phyloP scores from a whole-genome alignment of 108 stramenopile species.

The Ochromonas danica region DNA sequence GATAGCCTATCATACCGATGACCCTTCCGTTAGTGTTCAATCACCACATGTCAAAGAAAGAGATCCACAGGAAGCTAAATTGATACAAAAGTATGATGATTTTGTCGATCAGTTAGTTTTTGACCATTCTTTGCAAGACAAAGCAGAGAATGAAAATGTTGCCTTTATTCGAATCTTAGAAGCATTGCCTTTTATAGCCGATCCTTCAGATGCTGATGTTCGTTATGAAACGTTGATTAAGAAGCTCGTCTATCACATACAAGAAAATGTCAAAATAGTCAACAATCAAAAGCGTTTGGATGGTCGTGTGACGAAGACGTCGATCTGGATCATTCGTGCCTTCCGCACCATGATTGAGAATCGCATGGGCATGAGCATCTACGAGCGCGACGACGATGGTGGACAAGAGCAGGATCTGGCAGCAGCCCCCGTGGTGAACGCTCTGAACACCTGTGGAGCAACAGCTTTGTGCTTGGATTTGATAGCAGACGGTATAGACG shows the following conservation, averaged over 20 bases:
- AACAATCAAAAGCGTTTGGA: constrained; percentile 34
- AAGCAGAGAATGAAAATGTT: neutral
- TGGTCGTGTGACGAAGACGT: constrained; percentile 32
- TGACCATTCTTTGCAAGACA: neutral
- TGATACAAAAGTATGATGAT: neutral
- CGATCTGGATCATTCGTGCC: constrained; percentile 37
- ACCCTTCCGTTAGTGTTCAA: too few relatives aligned
- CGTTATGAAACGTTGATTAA: constrained; percentile 40
- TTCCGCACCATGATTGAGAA: constrained; percentile 49
- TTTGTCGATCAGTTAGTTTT: neutral
- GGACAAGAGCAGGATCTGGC: constrained; percentile 44
- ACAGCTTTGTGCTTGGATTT: constrained; percentile 43
- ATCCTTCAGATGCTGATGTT: constrained; percentile 17
- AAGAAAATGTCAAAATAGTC: constrained; percentile 32
- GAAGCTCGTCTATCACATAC: constrained; percentile 43
- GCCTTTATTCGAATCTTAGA: constrained; percentile 9
- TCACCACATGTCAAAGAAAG: too few relatives aligned
- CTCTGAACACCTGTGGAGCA: constrained; percentile 39
- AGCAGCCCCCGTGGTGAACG: constrained; percentile 38
- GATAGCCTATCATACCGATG: too few relatives aligned
- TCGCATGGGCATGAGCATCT: constrained; percentile 44
- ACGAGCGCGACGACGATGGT: constrained; percentile 47
- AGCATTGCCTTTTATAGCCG: neutral
- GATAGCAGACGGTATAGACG: constrained; percentile 44
- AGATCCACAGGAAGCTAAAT: neutral